Percentiles rank a stretch among this genome's conserved stretches.
Evolutionary conservation across 2,329 filamentous ascomycete species (phyloP).

Genomic region (Scedosporium minutisporum): DNA sequence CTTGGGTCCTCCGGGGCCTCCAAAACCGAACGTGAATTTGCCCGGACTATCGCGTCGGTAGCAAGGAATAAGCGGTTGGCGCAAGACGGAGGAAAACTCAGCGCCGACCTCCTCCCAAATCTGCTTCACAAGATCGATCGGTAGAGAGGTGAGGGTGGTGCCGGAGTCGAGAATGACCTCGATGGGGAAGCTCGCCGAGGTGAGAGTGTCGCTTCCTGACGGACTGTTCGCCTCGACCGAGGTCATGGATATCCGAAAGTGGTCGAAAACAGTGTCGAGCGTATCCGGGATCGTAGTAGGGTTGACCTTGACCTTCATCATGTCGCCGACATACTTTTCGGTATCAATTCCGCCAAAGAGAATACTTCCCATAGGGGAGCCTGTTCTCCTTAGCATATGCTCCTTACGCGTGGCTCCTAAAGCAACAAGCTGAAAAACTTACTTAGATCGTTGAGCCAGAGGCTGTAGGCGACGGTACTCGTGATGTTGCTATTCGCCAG

Average conservation of each 20-base stretch:
- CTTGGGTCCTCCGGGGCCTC: slow-evolving; percentile 33
- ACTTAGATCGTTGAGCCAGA: slow-evolving; percentile 54
- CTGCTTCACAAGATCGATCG: slow-evolving; percentile 44
- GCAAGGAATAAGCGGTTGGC: slow-evolving; percentile 40
- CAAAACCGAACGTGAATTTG: slow-evolving; percentile 45
- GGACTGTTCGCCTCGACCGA: slow-evolving; percentile 37
- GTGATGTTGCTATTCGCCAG: slow-evolving; percentile 55
- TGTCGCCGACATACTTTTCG: slow-evolving; percentile 56
- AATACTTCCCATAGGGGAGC: slow-evolving; percentile 57
- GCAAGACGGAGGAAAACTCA: slow-evolving; percentile 24
- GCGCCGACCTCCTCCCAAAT: slow-evolving; percentile 48
- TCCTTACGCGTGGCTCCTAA: slow-evolving; percentile 5
- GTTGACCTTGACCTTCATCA: slow-evolving; percentile 51
- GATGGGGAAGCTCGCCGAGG: slow-evolving; percentile 33
- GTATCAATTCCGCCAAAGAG: slow-evolving; percentile 77
- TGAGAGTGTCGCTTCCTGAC: slow-evolving; percentile 38
- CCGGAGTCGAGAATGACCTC: slow-evolving; percentile 65
- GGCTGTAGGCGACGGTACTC: slow-evolving; percentile 58
- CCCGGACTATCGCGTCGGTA: slow-evolving; percentile 32
- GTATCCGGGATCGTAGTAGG: slow-evolving; percentile 27
- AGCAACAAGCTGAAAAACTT: slow-evolving; percentile 11
- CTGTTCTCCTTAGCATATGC: slow-evolving; percentile 12
- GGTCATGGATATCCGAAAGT: slow-evolving; percentile 40
- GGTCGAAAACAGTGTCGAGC: slow-evolving; percentile 20
- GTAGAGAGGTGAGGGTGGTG: slow-evolving; percentile 62